Conservation (phyloP, 1,284 basidiomycete genomes). For the Phellopilus nigrolimitatus region DNA sequence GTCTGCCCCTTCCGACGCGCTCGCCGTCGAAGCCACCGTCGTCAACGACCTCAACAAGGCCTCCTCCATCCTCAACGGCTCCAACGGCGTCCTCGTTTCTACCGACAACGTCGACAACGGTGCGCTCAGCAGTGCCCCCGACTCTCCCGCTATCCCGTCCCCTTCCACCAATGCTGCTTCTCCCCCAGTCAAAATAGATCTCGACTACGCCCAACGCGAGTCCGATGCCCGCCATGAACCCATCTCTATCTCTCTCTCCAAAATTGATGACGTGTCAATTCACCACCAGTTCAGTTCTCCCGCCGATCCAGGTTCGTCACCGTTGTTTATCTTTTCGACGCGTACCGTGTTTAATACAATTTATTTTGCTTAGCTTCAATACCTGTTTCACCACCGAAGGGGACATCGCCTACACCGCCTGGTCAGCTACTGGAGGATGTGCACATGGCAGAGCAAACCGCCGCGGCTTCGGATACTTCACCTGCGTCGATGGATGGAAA, state of each 20-base stretch:
- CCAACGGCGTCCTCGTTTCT: constrained; percentile 31
- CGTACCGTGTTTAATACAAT: constrained; percentile 15
- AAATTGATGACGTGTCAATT: constrained; percentile 39
- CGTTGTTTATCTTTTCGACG: constrained; percentile 22
- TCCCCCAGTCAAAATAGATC: constrained; percentile 55
- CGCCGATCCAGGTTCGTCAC: constrained; percentile 46
- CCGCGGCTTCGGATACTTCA: constrained; percentile 22
- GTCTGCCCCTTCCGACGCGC: constrained; percentile 52
- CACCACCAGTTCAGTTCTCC: constrained; percentile 41
- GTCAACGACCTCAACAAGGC: constrained; percentile 50
- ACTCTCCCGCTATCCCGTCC: constrained; percentile 37
- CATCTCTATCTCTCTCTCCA: constrained; percentile 39
- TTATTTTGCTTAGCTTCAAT: constrained; percentile 35
- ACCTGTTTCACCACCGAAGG: constrained; percentile 40
- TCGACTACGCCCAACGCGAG: constrained; percentile 55
- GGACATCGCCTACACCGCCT: constrained; percentile 44
- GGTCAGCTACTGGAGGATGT: constrained; percentile 49
- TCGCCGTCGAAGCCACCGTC: constrained; percentile 39
- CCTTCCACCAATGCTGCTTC: constrained; percentile 35
- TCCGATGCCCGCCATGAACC: constrained; percentile 60
- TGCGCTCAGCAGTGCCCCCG: constrained; percentile 29
- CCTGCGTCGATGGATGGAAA: background rate
- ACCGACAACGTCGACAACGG: constrained; percentile 35
- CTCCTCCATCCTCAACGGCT: constrained; percentile 36
- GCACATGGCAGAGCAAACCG: constrained; percentile 39